Evolutionary conservation across 2,329 filamentous ascomycete species (phyloP).

Genomic region (Hymenoscyphus infarciens): DNA sequence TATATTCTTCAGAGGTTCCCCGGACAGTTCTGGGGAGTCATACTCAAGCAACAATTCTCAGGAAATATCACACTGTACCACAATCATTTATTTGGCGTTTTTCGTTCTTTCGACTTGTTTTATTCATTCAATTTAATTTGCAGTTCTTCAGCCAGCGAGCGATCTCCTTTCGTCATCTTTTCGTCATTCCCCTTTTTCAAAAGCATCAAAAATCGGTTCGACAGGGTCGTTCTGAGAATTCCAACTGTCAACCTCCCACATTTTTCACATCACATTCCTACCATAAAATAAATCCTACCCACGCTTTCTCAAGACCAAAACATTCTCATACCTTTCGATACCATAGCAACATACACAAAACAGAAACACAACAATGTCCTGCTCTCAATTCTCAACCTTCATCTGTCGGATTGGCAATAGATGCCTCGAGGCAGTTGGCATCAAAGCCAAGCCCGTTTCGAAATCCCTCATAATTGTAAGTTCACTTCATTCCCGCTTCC

Average conservation of each 20-base stretch:
- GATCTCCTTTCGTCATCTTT: conserved; percentile 2
- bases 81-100: conserved; percentile 10
- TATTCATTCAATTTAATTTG: not conserved
- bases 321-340: not conserved
- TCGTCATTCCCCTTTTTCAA: not conserved
- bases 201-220: not conserved
- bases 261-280: conserved; percentile 2
- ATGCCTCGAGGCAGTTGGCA: conserved; percentile 20
- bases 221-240: conserved; percentile 1
- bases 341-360: not conserved
- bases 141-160: conserved; percentile 12
- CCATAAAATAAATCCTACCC: not conserved
- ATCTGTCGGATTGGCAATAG: conserved; percentile 18
- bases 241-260: conserved; percentile 1
- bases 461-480: conserved; percentile 23
- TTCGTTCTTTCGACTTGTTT: conserved; percentile 1
- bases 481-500: not conserved
- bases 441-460: conserved; percentile 18
- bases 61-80: conserved; percentile 3
- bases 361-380: conserved; percentile 17
- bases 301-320: not conserved
- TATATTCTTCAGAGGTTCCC: conserved; percentile 13
- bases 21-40: not conserved
- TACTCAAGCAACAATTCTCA: conserved; percentile 2
- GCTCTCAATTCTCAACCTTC: conserved; percentile 15